Conservation (phyloP, 345 rosid species). For the Corchorus olitorius region DNA sequence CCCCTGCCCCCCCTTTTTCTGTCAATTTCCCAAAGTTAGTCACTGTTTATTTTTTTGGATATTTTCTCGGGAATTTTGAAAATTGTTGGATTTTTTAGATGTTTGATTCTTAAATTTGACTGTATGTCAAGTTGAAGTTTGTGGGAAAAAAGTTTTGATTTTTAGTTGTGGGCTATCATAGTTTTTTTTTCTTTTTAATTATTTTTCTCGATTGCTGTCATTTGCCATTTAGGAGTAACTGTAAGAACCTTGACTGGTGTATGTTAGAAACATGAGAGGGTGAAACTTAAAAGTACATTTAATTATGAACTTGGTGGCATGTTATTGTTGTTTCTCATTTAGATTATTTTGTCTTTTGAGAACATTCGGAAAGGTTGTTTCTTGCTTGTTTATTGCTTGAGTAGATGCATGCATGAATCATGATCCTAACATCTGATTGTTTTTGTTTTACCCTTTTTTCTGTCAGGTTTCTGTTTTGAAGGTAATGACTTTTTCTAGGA, state of each 20-base stretch:
- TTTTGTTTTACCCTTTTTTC: not conserved
- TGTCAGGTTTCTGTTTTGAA: not conserved
- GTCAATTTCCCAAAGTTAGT: not conserved
- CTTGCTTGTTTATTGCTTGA: not conserved
- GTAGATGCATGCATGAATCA: not conserved
- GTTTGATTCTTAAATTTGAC: not conserved
- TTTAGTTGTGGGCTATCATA: not conserved
- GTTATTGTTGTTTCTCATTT: not conserved
- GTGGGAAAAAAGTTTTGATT: not conserved
- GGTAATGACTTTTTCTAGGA: not conserved
- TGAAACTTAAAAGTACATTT: not conserved
- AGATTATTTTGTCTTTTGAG: not conserved
- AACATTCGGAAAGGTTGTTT: not conserved
- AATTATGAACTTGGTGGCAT: not conserved
- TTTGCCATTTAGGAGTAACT: slow-evolving; percentile 1
- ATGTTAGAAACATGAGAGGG: not conserved
- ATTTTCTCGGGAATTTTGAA: not conserved
- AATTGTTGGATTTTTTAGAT: not conserved
- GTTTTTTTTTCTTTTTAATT: not conserved
- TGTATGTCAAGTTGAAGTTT: not conserved
- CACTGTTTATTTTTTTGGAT: not conserved
- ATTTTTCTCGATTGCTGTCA: not conserved
- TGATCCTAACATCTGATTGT: slow-evolving; percentile 3
- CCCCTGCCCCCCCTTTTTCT: not conserved
- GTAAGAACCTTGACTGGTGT: not conserved